Percentiles rank a stretch among this genome's conserved stretches.
phyloP scores from a whole-genome alignment of 345 rosid genomes.

The Ricinus communis region DNA sequence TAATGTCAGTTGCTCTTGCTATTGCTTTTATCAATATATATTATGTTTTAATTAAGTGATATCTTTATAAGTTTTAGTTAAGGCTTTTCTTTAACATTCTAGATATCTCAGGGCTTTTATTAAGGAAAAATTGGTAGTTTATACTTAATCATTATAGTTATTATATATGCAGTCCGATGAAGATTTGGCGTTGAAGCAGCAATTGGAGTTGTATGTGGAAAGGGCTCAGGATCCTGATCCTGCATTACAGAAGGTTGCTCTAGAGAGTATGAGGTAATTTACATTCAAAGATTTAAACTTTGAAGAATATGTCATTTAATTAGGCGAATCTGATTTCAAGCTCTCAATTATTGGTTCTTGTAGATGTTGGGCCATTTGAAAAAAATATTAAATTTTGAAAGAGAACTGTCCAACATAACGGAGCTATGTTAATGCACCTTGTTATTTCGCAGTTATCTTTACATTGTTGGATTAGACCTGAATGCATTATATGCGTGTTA shows the following conservation, averaged over 20 bases:
- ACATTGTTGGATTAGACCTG: neutral
- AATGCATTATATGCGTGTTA: neutral
- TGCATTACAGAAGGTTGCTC: slow-evolving; percentile 81
- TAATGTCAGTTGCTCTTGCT: neutral
- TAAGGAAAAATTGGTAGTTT: neutral
- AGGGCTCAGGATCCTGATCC: slow-evolving; percentile 91
- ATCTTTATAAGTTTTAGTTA: neutral
- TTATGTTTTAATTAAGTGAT: too few species aligned
- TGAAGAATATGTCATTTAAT: neutral
- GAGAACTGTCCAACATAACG: neutral
- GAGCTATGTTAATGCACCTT: neutral
- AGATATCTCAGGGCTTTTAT: neutral
- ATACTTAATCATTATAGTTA: neutral
- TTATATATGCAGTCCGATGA: slow-evolving; percentile 69
- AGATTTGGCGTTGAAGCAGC: slow-evolving; percentile 89
- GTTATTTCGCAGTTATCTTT: neutral
- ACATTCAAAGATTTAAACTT: neutral
- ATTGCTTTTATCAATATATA: too few species aligned
- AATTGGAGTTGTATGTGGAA: slow-evolving; percentile 90
- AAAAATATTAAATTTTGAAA: neutral
- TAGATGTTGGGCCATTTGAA: neutral
- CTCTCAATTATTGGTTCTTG: neutral
- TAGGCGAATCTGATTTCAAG: neutral
- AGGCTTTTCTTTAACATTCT: neutral
- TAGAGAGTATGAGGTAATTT: slow-evolving; percentile 95